Conservation (phyloP, 208 protist genomes). For the Trypanosoma rangeli region DNA sequence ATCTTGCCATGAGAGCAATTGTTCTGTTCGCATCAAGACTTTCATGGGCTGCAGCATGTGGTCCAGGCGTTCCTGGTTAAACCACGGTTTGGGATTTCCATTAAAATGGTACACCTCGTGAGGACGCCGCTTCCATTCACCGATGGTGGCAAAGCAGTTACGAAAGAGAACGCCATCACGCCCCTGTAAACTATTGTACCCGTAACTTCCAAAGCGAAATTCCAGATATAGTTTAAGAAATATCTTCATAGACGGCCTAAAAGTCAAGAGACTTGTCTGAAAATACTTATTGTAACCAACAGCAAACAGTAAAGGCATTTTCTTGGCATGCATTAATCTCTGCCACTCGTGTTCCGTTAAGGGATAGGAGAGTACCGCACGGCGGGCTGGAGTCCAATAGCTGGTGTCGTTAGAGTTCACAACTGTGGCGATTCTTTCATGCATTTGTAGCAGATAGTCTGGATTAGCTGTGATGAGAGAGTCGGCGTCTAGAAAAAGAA, state of each 20-base stretch:
- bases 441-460: slow-evolving; percentile 12
- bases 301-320: slow-evolving; percentile 20
- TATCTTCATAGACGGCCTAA: slow-evolving; percentile 29
- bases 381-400: not conserved
- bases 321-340: not conserved
- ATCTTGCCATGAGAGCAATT: not conserved
- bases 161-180: slow-evolving; percentile 35
- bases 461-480: slow-evolving; percentile 25
- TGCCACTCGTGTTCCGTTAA: slow-evolving; percentile 1
- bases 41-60: not conserved
- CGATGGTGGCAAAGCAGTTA: slow-evolving; percentile 21
- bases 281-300: slow-evolving; percentile 26
- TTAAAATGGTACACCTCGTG: slow-evolving; percentile 22
- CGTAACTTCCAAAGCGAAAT: slow-evolving; percentile 25
- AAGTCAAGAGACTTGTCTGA: slow-evolving; percentile 29
- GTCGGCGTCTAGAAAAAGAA: slow-evolving; percentile 35
- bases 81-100: slow-evolving; percentile 34
- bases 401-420: slow-evolving; percentile 6
- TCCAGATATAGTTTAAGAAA: slow-evolving; percentile 35
- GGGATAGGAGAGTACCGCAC: not conserved
- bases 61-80: slow-evolving; percentile 22
- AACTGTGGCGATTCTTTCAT: not conserved
- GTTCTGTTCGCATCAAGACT: not conserved
- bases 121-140: not conserved
- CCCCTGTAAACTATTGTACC: slow-evolving; percentile 24